Conservation (phyloP, 257 asterid species). For the Perilla frutescens region DNA sequence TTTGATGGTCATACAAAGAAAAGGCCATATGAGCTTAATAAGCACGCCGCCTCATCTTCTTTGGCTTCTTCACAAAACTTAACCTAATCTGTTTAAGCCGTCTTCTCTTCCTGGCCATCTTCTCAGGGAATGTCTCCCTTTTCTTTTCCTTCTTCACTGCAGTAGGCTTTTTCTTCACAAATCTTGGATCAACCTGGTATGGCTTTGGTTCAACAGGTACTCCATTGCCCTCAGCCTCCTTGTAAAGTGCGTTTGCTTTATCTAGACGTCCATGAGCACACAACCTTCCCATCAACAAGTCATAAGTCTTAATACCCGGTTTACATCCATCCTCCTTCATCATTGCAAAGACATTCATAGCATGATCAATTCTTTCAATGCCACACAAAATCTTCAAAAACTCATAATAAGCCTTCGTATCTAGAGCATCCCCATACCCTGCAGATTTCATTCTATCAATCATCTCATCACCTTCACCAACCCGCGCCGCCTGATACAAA, state of each 20-base stretch:
- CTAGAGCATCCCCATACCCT: constrained; percentile 67
- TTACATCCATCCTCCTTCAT: constrained; percentile 83
- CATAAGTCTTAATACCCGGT: constrained; percentile 79
- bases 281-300: constrained; percentile 78
- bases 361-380: constrained; percentile 89
- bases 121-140: constrained; percentile 89
- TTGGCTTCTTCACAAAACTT: constrained; percentile 94
- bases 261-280: constrained; percentile 76
- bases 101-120: constrained; percentile 94
- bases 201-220: constrained; percentile 66
- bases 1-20: constrained; percentile 21
- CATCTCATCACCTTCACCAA: constrained; percentile 95
- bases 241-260: constrained; percentile 76
- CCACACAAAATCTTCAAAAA: constrained; percentile 84
- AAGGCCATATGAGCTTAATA: constrained; percentile 41
- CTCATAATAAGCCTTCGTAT: constrained; percentile 75
- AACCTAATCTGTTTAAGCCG: constrained; percentile 70
- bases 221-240: constrained; percentile 80
- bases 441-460: constrained; percentile 94
- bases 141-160: constrained; percentile 80
- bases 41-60: constrained; percentile 58
- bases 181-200: constrained; percentile 76
- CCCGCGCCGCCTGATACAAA: constrained; percentile 86
- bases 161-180: constrained; percentile 65
- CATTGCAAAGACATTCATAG: constrained; percentile 68